These are phyloP conservation scores for Carex myosuroides DNA, from an alignment of 176 grass and related monocot genomes.

Conservation along the genomic window DNA sequence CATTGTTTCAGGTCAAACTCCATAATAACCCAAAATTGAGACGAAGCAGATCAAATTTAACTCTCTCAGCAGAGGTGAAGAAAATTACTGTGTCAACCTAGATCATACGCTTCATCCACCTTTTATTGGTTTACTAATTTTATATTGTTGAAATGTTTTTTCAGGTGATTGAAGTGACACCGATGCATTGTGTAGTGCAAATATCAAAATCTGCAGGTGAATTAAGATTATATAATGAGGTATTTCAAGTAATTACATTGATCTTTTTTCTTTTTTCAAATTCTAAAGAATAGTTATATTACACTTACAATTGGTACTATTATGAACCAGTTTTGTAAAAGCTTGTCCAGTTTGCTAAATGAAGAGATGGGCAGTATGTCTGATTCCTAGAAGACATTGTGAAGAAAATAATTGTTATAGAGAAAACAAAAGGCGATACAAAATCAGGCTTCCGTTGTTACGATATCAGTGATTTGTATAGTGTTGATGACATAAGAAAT, in stretches of 20 bases:
- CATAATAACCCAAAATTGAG: constrained; percentile 33
- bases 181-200: constrained; percentile 37
- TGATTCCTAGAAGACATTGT: background rate
- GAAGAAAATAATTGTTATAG: background rate
- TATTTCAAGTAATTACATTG: constrained; percentile 6
- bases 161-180: constrained; percentile 60
- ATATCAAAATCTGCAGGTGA: constrained; percentile 58
- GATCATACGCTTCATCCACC: background rate
- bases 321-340: constrained; percentile 51
- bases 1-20: constrained; percentile 48
- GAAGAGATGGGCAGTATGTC: constrained; percentile 17
- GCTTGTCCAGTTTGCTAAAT: constrained; percentile 39
- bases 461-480: background rate
- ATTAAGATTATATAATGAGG: constrained; percentile 52
- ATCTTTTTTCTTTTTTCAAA: background rate
- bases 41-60: constrained; percentile 40
- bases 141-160: constrained; percentile 21
- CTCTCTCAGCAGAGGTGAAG: constrained; percentile 48
- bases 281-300: background rate
- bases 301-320: background rate
- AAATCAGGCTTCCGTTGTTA: background rate
- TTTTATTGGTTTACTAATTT: background rate
- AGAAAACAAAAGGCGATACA: background rate
- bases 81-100: background rate
- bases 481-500: background rate